A percentile compares a stretch with the other conserved stretches of the same genome.
Conservation (phyloP, 768 basidiomycete species). For the Brasilioporus rufonigricans region DNA sequence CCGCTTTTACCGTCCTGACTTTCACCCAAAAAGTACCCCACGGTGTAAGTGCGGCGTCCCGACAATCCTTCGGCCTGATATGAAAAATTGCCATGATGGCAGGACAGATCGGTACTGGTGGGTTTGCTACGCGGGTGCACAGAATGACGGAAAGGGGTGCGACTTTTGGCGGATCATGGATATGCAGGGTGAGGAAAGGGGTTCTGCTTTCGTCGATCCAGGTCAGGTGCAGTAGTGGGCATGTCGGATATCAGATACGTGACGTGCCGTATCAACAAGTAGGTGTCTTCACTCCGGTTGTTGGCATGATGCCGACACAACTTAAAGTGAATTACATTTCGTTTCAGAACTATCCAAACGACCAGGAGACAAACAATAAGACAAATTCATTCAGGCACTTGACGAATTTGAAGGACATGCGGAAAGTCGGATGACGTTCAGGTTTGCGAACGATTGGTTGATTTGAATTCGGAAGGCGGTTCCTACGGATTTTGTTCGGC, state of each 20-base stretch:
- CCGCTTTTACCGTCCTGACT: conserved; percentile 84
- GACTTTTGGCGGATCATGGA: conserved; percentile 74
- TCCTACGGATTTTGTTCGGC: neutral
- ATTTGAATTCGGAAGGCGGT: neutral
- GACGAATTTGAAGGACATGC: neutral
- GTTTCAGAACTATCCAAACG: neutral
- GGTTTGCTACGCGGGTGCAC: conserved; percentile 73
- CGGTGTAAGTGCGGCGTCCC: conserved; percentile 73
- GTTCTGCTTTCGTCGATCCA: conserved; percentile 38
- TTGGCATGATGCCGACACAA: neutral
- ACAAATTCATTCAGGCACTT: neutral
- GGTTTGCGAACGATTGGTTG: neutral
- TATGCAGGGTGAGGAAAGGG: conserved; percentile 63
- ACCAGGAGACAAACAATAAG: neutral
- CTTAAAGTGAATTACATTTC: neutral
- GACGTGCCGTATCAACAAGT: conserved; percentile 1
- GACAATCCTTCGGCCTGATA: conserved; percentile 69
- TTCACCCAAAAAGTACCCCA: conserved; percentile 61
- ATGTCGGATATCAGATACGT: too few species aligned
- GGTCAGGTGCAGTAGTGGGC: neutral
- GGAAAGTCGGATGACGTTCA: neutral
- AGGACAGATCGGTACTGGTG: conserved; percentile 68
- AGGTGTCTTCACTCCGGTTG: neutral
- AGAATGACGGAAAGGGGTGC: conserved; percentile 84
- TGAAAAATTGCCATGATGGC: conserved; percentile 66